Evolutionary conservation across 148 eudicot species (phyloP), one percentile per base, ranked within the genome.

Genomic region (Camellia japonica): DNA sequence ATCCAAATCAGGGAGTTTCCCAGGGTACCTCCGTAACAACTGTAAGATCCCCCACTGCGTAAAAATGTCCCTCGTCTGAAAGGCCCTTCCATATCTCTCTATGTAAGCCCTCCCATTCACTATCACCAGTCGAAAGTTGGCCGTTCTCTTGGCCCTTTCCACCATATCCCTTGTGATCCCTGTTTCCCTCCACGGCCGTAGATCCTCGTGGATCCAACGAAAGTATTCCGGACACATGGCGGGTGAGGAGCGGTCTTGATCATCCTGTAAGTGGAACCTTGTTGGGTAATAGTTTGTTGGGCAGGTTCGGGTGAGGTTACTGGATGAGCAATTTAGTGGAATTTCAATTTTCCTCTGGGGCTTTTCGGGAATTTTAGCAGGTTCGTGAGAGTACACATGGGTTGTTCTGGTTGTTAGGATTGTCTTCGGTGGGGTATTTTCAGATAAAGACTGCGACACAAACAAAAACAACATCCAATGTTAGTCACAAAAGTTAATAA

Each of bases 171-270:
- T 81, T 7, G 93, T 90, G 49, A 94, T 86, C 7, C 98, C 98
- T 0, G 88, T 87, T 66, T 85, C 83, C 60, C 55, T 81, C 98
- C 98, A 94, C 58, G 98, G 97, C 78, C 71, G 58, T 63, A 94
- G 85, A 80, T 94, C 98, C 82, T 94, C 98, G 74, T 92, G 81
- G 78, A 94, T 94, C 97, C 97, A 94, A 23, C 88, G 90, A 78
- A 92, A 94, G 85, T 91, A 88, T 3, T 90, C 93, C 0, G 98
- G 98, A 76, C 98, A 94, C 47, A 82, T 73, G 13, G 89, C 78
- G 80, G 86, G 82, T 51, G 83, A 71, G 20, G 87, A 79, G 74
- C 82, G 80, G 68, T 84, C 76, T 3, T 83, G 81, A 72, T 87
- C 87, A 56, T 86, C 85, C 5, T 16, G 49, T 7, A 81, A 9